Percentiles rank a stretch among this genome's conserved stretches.
These are phyloP conservation scores for Gracilaria gracilis DNA, from an alignment of 23 red algal species.

Conservation along the genomic window DNA sequence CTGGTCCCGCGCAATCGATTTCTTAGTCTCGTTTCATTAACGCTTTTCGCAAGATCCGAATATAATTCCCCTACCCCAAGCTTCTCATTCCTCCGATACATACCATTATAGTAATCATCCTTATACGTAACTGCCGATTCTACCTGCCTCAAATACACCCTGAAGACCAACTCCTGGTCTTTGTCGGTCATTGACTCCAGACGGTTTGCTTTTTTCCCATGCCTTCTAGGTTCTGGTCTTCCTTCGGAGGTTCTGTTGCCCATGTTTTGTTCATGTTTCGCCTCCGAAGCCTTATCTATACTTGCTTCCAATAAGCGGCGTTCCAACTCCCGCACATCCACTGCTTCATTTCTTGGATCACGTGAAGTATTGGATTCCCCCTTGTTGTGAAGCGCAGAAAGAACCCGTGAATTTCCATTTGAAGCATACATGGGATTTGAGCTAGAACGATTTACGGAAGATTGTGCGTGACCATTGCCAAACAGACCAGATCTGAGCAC, in stretches of 20 bases:
- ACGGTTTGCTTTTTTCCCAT: slow-evolving; percentile 20
- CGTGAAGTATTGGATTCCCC: not conserved
- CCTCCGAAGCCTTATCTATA: not conserved
- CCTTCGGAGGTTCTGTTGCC: not conserved
- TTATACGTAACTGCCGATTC: slow-evolving; percentile 68
- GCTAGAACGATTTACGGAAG: not conserved
- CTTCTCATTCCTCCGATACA: slow-evolving; percentile 45
- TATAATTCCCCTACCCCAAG: slow-evolving; percentile 32
- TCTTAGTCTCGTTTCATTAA: slow-evolving; percentile 32
- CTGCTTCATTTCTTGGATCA: not conserved
- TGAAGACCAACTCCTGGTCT: slow-evolving; percentile 68
- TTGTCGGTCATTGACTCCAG: slow-evolving; percentile 78
- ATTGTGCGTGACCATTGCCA: not conserved
- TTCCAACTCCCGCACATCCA: slow-evolving; percentile 50
- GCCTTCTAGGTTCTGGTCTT: not conserved
- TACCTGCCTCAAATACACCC: slow-evolving; percentile 63
- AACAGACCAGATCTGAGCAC: not conserved
- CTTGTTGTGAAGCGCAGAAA: not conserved
- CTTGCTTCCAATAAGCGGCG: slow-evolving; percentile 29
- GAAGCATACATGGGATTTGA: not conserved
- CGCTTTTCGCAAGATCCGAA: slow-evolving; percentile 40
- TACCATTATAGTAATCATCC: slow-evolving; percentile 69
- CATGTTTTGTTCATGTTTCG: slow-evolving; percentile 13
- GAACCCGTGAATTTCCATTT: not conserved
- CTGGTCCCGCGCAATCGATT: slow-evolving; percentile 25